Evolutionary conservation across 345 rosid species (phyloP).

Genomic region (Eucalyptus cloeziana): DNA sequence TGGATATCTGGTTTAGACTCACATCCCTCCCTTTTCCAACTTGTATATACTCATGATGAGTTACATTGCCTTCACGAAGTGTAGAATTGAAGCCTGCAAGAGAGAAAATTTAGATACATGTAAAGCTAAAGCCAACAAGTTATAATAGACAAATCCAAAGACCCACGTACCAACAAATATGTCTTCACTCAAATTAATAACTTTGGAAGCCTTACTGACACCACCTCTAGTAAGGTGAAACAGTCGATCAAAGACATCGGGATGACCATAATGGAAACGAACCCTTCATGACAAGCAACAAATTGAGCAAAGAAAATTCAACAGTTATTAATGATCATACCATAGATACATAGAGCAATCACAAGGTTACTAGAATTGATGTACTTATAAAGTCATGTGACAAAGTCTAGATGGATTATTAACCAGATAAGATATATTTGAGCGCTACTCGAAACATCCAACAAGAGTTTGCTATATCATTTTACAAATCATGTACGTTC

Average conservation of each 20-base stretch:
- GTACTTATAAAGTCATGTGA: not conserved
- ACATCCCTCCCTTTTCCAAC: slow-evolving; percentile 99
- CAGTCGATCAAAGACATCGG: slow-evolving; percentile 96
- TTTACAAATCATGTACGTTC: not conserved
- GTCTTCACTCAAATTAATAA: slow-evolving; percentile 93
- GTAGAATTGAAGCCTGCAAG: slow-evolving; percentile 87
- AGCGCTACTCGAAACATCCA: not conserved
- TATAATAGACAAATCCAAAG: not conserved
- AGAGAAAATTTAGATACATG: not conserved
- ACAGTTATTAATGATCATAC: too few species aligned
- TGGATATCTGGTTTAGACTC: slow-evolving; percentile 89
- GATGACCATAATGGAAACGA: slow-evolving; percentile 98
- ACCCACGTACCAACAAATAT: slow-evolving; percentile 74
- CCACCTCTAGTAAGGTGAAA: slow-evolving; percentile 98
- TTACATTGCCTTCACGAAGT: slow-evolving; percentile 97
- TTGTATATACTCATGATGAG: slow-evolving; percentile 98
- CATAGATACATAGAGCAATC: not conserved
- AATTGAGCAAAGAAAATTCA: not conserved
- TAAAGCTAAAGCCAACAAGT: not conserved
- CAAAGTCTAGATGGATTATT: not conserved
- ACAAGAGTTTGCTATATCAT: not conserved
- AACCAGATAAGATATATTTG: too few species aligned
- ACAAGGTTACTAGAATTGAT: too few species aligned
- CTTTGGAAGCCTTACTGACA: slow-evolving; percentile 93
- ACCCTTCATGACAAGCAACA: slow-evolving; percentile 35